Conservation (phyloP, 768 basidiomycete genomes). For the Pulveroboletus sp. region DNA sequence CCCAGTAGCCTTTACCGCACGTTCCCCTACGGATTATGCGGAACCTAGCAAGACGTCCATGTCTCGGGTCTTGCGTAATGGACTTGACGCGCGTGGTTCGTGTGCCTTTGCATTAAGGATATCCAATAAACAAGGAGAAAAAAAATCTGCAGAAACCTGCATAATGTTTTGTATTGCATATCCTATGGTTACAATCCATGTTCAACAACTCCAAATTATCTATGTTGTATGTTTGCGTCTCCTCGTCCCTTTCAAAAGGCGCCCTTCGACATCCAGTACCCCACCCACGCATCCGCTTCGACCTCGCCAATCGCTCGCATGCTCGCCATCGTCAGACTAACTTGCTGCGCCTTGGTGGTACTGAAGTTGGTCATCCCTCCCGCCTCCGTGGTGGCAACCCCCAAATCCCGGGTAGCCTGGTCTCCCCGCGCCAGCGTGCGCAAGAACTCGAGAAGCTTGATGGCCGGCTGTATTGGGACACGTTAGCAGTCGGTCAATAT, state of each 20-base stretch:
- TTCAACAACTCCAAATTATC: no score
- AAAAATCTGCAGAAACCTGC: no score
- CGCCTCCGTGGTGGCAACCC: constrained; percentile 4
- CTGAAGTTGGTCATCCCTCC: constrained; percentile 20
- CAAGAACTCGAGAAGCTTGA: constrained; percentile 34
- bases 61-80: no score
- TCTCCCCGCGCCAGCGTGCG: constrained; percentile 22
- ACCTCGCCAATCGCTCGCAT: constrained; percentile 23
- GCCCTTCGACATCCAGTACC: constrained; percentile 23
- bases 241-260: constrained; percentile 5
- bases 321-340: constrained; percentile 22
- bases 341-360: constrained; percentile 7
- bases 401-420: not conserved
- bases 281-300: constrained; percentile 24
- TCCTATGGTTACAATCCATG: no score
- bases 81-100: no score
- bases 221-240: no score
- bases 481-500: not conserved
- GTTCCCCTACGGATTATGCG: no score
- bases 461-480: constrained; percentile 25
- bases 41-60: no score
- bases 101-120: no score
- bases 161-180: no score
- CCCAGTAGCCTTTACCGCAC: no score
- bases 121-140: no score